Evolutionary conservation across 495 filamentous ascomycete species (phyloP).

Genomic region (Annulohypoxylon maeteangense): DNA sequence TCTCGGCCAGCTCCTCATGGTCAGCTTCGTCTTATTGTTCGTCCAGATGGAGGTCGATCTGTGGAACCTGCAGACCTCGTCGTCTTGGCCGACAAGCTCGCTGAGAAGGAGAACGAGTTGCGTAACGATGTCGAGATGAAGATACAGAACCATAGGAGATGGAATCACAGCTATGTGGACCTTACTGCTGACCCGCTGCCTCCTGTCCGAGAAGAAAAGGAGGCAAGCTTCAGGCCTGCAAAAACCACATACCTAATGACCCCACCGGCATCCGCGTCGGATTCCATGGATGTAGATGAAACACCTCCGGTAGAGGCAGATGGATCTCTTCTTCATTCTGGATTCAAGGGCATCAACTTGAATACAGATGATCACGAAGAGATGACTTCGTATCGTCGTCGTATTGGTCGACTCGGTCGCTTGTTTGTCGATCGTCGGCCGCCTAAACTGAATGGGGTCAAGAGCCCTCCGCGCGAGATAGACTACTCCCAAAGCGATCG

Average conservation of each 20-base stretch:
- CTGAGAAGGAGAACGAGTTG: slow-evolving; percentile 85
- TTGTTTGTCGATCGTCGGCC: slow-evolving; percentile 80
- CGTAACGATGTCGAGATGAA: slow-evolving; percentile 81
- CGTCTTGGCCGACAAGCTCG: slow-evolving; percentile 75
- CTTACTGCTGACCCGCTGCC: slow-evolving; percentile 83
- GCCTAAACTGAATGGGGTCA: slow-evolving; percentile 50
- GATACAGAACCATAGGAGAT: slow-evolving; percentile 81
- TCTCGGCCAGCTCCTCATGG: slow-evolving; percentile 51
- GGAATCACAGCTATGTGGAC: slow-evolving; percentile 87
- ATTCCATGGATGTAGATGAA: slow-evolving; percentile 61
- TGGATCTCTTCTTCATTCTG: slow-evolving; percentile 33
- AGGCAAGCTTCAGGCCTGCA: slow-evolving; percentile 70
- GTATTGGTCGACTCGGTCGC: slow-evolving; percentile 80
- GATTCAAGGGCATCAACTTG: slow-evolving; percentile 49
- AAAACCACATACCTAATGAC: slow-evolving; percentile 86
- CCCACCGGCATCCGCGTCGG: slow-evolving; percentile 80
- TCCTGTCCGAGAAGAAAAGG: slow-evolving; percentile 74
- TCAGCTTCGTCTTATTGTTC: slow-evolving; percentile 73
- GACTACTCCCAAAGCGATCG: slow-evolving; percentile 70
- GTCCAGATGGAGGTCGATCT: slow-evolving; percentile 72
- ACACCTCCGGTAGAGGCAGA: slow-evolving; percentile 11
- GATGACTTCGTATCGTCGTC: slow-evolving; percentile 71
- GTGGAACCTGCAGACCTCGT: slow-evolving; percentile 77
- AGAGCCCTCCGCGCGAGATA: slow-evolving; percentile 63
- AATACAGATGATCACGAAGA: slow-evolving; percentile 42